phyloP scores from a whole-genome alignment of 2,329 filamentous ascomycete genomes.

The Claviceps monticola region DNA sequence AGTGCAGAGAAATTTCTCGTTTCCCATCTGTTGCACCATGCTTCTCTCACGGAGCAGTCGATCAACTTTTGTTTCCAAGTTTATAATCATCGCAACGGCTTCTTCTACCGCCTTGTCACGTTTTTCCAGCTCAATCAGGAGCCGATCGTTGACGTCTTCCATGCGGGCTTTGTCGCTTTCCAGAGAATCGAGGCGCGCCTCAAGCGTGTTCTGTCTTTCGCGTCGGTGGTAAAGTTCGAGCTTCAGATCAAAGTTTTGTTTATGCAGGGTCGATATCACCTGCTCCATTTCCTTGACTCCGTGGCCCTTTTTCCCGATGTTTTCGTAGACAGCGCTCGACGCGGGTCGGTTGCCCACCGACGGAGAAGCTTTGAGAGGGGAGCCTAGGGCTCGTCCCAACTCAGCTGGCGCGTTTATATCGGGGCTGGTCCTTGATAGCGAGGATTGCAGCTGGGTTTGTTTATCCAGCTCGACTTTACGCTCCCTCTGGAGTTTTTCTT shows the following conservation, averaged over 20 bases:
- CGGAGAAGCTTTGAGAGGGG: conserved; percentile 23
- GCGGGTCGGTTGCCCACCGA: conserved; percentile 25
- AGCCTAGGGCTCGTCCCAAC: conserved; percentile 22
- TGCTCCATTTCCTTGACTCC: conserved; percentile 57
- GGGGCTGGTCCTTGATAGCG: conserved; percentile 21
- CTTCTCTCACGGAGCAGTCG: conserved; percentile 38
- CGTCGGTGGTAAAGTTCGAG: conserved; percentile 57
- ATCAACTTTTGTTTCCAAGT: conserved; percentile 46
- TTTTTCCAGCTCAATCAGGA: conserved; percentile 49
- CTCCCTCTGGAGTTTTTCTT: conserved; percentile 40
- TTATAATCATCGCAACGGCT: conserved; percentile 55
- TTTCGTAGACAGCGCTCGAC: conserved; percentile 28
- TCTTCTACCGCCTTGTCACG: conserved; percentile 58
- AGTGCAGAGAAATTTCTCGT: conserved; percentile 21
- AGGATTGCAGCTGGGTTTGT: conserved; percentile 14
- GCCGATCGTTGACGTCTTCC: conserved; percentile 42
- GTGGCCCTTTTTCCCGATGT: conserved; percentile 36
- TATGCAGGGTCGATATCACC: conserved; percentile 53
- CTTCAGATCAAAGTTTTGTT: conserved; percentile 67
- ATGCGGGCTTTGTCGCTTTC: conserved; percentile 39
- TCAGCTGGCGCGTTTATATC: conserved; percentile 27
- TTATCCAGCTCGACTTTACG: conserved; percentile 35
- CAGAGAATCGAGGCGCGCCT: conserved; percentile 41
- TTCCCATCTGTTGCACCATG: conserved; percentile 37
- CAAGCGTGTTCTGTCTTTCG: conserved; percentile 46